Evolutionary conservation across 2,329 filamentous ascomycete genomes (phyloP), one percentile per base, ranked within the genome.

Genomic region (Arthrobotrys sinensis): DNA sequence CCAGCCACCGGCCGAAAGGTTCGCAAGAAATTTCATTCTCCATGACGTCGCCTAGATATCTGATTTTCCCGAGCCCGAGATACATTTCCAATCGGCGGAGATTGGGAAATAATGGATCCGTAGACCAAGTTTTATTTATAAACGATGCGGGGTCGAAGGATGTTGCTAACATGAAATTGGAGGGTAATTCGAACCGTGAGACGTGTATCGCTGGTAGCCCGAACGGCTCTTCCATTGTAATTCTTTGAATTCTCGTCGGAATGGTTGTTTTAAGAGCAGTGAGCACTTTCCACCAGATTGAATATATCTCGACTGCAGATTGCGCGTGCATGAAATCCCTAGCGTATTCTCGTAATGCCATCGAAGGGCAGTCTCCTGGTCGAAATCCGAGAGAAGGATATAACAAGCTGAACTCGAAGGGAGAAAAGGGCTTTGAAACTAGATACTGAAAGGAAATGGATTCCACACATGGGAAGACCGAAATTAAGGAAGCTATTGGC

Each of bases 371-470:
- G 4, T 24, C 11, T 10, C 19, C 45, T 5, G 45, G 45, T 7
- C 10, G 4, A 14, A 21, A 48, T 12, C 45, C 45, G 6, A 48
- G 45, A 21, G 16, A 21, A 48, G 45, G 45, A 7, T 21, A 48
- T 48, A 48, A 48, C 19, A 48, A 48, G 19, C 7, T 48, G 45
- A 48, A 48, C 45, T 48, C 45, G 45, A 48, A 48, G 7, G 45
- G 45, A 10, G 45, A 48, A 1, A 24, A 16, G 1, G 7, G 12
- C 24, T 48, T 24, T 6, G 45, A 5, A 21, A 12, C 19, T 10
- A 48, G 5, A 10, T 21, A 21, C 8, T 12, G 45, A 24, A 48
- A 48, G 8, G 4, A 6, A 24, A 48, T 48, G 5, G 45, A 48
- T 24, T 24, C 19, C 16, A 48, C 7, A 10, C 45, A 5, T 3